Conservation (phyloP, 139 green algal species). For the Picochlorum sp. region DNA sequence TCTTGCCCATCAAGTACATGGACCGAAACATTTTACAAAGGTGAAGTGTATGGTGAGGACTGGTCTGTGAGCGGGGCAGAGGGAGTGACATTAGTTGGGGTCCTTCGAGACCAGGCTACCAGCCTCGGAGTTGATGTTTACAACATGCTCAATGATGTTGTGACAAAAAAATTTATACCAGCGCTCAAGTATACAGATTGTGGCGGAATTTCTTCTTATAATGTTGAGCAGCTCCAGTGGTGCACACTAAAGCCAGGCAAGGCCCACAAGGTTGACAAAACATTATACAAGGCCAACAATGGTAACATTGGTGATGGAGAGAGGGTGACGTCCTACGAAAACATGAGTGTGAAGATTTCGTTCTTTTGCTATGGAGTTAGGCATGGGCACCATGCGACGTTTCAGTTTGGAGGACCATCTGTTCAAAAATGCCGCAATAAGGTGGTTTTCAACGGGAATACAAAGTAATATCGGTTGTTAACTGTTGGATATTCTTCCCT, state of each 20-base stretch:
- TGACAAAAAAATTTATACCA: conserved; percentile 1
- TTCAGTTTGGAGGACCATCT: background rate
- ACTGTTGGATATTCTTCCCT: too few relatives aligned
- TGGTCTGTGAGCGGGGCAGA: background rate
- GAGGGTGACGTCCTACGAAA: background rate
- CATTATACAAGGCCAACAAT: background rate
- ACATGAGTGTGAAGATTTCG: background rate
- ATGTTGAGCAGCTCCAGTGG: background rate
- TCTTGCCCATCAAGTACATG: conserved; percentile 2
- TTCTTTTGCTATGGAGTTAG: background rate
- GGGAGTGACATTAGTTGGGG: background rate
- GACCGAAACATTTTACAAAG: background rate
- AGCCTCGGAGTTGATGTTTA: background rate
- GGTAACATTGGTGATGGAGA: background rate
- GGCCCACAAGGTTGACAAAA: background rate
- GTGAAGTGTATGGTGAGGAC: background rate
- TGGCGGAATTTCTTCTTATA: background rate
- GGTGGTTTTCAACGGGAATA: background rate
- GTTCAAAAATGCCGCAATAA: background rate
- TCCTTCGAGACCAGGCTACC: background rate
- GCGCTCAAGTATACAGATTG: background rate
- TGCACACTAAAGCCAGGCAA: background rate
- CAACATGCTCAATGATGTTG: background rate
- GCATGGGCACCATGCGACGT: background rate
- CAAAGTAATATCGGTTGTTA: too few relatives aligned